Conservation (phyloP, 306 rosid genomes). For the Parietaria judaica region DNA sequence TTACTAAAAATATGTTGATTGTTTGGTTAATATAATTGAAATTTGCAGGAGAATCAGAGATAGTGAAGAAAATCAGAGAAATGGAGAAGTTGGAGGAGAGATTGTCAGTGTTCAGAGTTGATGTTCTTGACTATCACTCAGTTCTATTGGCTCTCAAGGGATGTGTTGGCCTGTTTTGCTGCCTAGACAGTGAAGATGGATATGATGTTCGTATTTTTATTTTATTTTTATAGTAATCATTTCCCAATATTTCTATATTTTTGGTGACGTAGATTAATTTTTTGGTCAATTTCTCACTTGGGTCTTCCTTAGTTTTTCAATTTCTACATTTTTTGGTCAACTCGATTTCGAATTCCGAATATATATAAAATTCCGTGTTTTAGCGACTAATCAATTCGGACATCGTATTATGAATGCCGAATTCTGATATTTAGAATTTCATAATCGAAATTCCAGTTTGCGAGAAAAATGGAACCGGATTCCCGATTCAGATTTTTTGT, state of each 20-base stretch:
- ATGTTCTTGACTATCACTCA: constrained; percentile 37
- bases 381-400: no score
- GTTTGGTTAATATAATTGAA: neutral
- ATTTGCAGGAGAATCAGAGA: constrained; percentile 30
- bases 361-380: no score
- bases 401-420: no score
- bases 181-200: constrained; percentile 31
- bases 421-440: no score
- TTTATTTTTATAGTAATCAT: neutral
- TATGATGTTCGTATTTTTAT: constrained; percentile 21
- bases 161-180: constrained; percentile 35
- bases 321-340: neutral
- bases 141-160: constrained; percentile 32
- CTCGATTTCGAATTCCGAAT: neutral
- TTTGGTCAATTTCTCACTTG: no score
- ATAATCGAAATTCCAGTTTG: no score
- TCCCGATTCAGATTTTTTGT: neutral
- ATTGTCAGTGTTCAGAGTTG: constrained; percentile 25
- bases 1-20: neutral
- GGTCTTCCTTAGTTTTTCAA: neutral
- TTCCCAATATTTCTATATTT: no score
- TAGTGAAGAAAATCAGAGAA: constrained; percentile 26
- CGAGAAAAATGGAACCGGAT: no score
- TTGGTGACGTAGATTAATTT: no score
- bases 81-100: constrained; percentile 23